phyloP scores from a whole-genome alignment of 345 rosid species.

The Chamaenerion angustifolium region DNA sequence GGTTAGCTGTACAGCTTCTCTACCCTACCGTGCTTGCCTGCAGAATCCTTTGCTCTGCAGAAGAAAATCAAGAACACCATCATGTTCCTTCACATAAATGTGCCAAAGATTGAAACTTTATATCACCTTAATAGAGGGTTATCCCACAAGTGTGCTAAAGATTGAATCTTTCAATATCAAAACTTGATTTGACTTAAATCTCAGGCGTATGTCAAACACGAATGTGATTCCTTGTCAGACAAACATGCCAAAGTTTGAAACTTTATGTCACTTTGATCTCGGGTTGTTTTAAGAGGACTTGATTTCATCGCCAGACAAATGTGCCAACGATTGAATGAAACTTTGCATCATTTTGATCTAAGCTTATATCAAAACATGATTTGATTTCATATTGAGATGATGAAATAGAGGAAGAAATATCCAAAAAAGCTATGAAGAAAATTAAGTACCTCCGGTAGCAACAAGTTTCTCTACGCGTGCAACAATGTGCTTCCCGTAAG shows the following conservation, averaged over 20 bases:
- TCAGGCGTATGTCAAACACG: no score
- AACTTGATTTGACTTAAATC: no score
- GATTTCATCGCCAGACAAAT: no score
- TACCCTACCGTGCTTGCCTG: slow-evolving; percentile 14
- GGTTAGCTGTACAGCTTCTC: slow-evolving; percentile 53
- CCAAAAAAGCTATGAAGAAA: not conserved
- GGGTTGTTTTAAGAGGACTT: no score
- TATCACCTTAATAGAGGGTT: no score
- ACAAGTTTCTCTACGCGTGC: slow-evolving; percentile 95
- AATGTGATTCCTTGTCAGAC: not conserved
- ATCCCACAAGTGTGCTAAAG: no score
- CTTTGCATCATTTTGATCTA: no score
- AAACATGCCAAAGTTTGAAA: not conserved
- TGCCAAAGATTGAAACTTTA: not conserved
- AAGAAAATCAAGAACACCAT: not conserved
- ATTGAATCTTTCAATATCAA: no score
- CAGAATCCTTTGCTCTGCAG: slow-evolving; percentile 53
- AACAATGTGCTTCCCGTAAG: slow-evolving; percentile 94
- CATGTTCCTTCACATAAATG: not conserved
- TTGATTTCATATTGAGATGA: not conserved
- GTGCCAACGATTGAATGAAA: no score
- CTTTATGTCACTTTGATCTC: not conserved
- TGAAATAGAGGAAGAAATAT: not conserved
- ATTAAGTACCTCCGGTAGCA: slow-evolving; percentile 72
- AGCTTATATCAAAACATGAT: not conserved